phyloP scores from a whole-genome alignment of 495 filamentous ascomycete species.

The Evansstolkia leycettana region DNA sequence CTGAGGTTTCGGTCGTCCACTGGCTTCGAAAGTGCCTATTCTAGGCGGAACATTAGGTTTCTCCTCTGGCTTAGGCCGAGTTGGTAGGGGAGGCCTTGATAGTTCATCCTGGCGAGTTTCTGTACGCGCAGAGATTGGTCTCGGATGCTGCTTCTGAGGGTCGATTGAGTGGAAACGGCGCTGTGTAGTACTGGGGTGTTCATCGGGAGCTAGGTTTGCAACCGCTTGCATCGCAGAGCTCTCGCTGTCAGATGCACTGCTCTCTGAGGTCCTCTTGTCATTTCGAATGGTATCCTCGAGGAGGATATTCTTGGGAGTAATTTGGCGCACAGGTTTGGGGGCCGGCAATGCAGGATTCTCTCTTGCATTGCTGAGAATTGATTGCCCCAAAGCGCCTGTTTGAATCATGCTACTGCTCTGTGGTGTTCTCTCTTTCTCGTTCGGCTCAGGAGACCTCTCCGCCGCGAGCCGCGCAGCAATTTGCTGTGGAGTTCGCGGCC shows the following conservation, averaged over 20 bases:
- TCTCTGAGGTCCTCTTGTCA: background rate
- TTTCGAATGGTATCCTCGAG: conserved; percentile 1
- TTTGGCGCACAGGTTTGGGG: conserved; percentile 5
- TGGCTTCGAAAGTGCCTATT: background rate
- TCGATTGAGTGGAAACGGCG: conserved; percentile 7
- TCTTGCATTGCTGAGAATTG: background rate
- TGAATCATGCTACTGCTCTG: background rate
- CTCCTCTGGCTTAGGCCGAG: too few relatives aligned
- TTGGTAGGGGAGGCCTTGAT: too few relatives aligned
- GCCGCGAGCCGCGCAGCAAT: conserved; percentile 28
- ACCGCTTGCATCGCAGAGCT: conserved; percentile 2
- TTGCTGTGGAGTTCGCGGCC: conserved; percentile 15
- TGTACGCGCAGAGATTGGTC: too few relatives aligned
- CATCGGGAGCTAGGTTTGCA: background rate
- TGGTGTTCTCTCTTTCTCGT: conserved; percentile 1
- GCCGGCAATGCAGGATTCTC: conserved; percentile 2
- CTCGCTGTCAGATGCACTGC: conserved; percentile 2
- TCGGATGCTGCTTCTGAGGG: conserved; percentile 5
- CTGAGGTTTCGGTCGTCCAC: background rate
- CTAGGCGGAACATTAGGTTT: too few relatives aligned
- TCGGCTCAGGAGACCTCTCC: conserved; percentile 13
- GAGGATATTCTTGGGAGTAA: background rate
- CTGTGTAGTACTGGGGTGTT: conserved; percentile 6
- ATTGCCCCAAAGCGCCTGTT: background rate
- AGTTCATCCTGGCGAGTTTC: too few relatives aligned